Evolutionary conservation across 169 alveolate genomes (phyloP), one percentile per base, ranked within the genome.

Genomic region (Eimeria necatrix): DNA sequence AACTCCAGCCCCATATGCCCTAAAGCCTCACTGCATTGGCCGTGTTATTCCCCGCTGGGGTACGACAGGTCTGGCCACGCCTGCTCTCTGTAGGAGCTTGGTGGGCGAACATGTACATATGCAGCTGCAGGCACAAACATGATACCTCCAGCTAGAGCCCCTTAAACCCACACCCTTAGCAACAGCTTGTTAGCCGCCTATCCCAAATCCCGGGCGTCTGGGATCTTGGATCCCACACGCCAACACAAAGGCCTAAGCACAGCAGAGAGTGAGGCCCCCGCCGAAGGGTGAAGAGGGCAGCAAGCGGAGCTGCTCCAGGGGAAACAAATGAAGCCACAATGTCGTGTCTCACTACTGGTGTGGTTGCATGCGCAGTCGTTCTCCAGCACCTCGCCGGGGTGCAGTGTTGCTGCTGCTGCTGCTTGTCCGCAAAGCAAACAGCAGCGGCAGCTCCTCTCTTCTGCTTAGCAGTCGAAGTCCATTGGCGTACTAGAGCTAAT

Each of bases 311-410:
- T 8, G 56, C 74, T 6, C 26, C 90, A 51, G 78, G 20, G 52
- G 32, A 20, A 32, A 76, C 20, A 14, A 46, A 22, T 32, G 83
- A 20, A 16, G 94, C 94, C 8, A 52, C 74, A 16, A 51, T 74
- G 51, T 14, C 0, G 20, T 9, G 87, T 6, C 68, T 24, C 10
- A 48, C 59, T 32, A 53, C 73, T n/a, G 94, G 61, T 68, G 85
- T 56, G 85, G 76, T 20, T 20, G 48, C 84, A 71, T 88, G 87
- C 26, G 46, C 94, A 46, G 94, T 24, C 24, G 87, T 74, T 4
- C 71, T 56, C 73, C 94, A 88, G 76, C 94, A 88, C 24, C 94
- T 73, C 80, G 94, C 94, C 7, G 94, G 94, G 22, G 94, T 88
- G 94, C 94, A 88, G 76, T 88, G 94, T 32, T 41, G 92, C 80